Evolutionary conservation across 495 filamentous ascomycete species (phyloP), one percentile per base, ranked within the genome.

Genomic region (Chaetomium fimeti): DNA sequence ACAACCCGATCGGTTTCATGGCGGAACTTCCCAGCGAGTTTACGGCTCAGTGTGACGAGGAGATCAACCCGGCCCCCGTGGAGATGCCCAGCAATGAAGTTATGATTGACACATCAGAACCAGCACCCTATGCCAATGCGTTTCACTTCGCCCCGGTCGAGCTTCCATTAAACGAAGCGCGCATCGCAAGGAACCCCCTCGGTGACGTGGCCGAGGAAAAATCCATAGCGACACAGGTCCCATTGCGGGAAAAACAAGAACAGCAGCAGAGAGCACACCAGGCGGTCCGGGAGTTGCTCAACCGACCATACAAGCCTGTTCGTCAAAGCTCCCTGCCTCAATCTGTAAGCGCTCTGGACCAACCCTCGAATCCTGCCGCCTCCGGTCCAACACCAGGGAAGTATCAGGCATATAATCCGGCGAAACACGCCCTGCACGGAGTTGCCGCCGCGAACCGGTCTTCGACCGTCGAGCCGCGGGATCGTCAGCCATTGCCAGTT

Each of bases 11-110:
- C 29, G 78, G 79, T n/a, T 65, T 73, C n/a, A 70, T 82, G 24
- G 74, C 80, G 5, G 80, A 82, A 64, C 67, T 82, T 25, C 64
- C 71, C 56, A 80, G 71, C 57, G 74, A 76, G 32, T 28, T 56
- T 40, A 77, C 69, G 47, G 75, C 57, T 57, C 72, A 53, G 62
- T 75, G 70, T 68, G 72, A 64, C 53, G 74, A 71, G 43, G 78
- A 71, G 68, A 75, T 65, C 58, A 62, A 82, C 53, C 72, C 80
- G 16, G 69, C 78, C 7, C 77, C 79, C 1, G 71, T 81, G 16
- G 80, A 82, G 61, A 38, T 82, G 48, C 78, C 74, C 9, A 65
- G 62, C 45, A 64, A 71, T 27, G 63, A 70, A 11, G 49, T 70
- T 0, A 55, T 72, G 62, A 16, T 53, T 8, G 60, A 67, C 15